These are phyloP conservation scores for Mycena maculata DNA, from an alignment of 768 basidiomycete species.

Conservation along the genomic window DNA sequence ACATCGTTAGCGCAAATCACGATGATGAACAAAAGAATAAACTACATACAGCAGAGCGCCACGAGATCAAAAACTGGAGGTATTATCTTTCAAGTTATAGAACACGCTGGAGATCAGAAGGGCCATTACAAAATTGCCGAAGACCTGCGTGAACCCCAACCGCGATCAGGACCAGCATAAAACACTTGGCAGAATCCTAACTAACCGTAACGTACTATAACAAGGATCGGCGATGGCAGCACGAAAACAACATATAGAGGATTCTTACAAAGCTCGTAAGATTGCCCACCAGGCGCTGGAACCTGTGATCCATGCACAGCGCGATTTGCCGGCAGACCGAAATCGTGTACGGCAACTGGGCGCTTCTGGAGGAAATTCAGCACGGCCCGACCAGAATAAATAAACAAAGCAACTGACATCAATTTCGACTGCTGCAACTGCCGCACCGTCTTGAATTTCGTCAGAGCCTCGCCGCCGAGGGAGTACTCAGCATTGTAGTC, in stretches of 20 bases:
- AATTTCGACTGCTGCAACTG: constrained; percentile 52
- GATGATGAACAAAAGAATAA: too few relatives aligned
- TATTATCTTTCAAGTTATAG: constrained; percentile 49
- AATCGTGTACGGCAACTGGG: constrained; percentile 53
- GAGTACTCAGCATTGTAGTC: constrained; percentile 46
- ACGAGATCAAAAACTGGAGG: constrained; percentile 55
- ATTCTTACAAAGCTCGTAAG: constrained; percentile 31
- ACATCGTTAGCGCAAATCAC: too few relatives aligned
- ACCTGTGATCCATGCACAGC: constrained; percentile 56
- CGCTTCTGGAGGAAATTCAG: constrained; percentile 28
- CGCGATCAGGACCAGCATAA: neutral
- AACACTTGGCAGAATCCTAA: neutral
- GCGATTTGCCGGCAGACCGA: constrained; percentile 58
- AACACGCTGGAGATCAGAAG: constrained; percentile 50
- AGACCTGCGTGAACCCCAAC: constrained; percentile 3
- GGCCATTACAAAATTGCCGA: too few relatives aligned
- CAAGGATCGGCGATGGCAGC: too few relatives aligned
- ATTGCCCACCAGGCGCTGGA: constrained; percentile 59
- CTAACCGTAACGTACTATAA: constrained; percentile 25
- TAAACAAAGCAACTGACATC: constrained; percentile 41
- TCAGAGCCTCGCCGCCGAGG: constrained; percentile 39
- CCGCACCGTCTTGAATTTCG: constrained; percentile 46
- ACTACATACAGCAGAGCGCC: constrained; percentile 55
- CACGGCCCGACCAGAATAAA: neutral
- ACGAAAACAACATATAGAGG: too few relatives aligned